Evolutionary conservation across 2,329 filamentous ascomycete species (phyloP).

Genomic region (Calonectria pteridis): DNA sequence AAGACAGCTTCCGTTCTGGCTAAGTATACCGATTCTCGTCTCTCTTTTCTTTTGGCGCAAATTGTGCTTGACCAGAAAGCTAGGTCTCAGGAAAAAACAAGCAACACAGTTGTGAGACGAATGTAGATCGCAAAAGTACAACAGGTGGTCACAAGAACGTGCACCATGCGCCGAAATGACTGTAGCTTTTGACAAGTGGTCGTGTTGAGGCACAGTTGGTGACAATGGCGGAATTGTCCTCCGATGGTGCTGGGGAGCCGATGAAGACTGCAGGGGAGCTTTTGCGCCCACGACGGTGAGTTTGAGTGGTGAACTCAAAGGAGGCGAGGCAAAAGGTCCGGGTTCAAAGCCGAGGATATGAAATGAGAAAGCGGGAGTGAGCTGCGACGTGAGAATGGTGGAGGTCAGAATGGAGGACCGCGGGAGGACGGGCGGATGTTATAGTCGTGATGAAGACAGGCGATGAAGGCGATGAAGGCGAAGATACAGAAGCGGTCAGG

Average conservation of each 20-base stretch:
- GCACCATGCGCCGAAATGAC: neutral
- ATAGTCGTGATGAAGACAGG: neutral
- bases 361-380: neutral
- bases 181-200: neutral
- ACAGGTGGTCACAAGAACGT: neutral
- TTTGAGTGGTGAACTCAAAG: constrained; percentile 13
- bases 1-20: neutral
- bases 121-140: neutral
- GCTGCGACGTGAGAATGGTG: neutral
- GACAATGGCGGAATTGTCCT: constrained; percentile 15
- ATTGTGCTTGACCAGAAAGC: neutral
- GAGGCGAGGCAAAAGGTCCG: neutral
- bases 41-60: constrained; percentile 1
- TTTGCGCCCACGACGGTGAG: neutral
- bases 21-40: neutral
- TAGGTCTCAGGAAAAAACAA: neutral
- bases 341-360: neutral
- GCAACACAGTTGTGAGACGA: neutral
- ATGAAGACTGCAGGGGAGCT: constrained; percentile 6
- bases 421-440: neutral
- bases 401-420: neutral
- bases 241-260: constrained; percentile 11
- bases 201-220: neutral
- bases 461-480: neutral
- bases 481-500: constrained; percentile 10